Conservation (phyloP, 441 rosid species). For the Daphne laureola region DNA sequence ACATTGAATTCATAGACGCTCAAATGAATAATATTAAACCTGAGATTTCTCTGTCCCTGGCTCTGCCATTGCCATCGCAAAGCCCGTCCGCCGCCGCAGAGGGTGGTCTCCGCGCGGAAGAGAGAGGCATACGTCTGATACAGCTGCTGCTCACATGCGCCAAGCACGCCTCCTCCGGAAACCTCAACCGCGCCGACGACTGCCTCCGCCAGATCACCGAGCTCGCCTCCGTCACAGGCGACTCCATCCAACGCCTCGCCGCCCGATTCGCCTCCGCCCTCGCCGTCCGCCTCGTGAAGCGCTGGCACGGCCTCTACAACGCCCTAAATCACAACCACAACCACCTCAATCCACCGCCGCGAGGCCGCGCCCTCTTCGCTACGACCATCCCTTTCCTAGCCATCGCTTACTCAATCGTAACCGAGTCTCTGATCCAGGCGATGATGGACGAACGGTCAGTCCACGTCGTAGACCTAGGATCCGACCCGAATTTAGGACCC, state of each 20-base stretch:
- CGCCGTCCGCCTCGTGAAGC: conserved; percentile 35
- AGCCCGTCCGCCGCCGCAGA: conserved; percentile 1
- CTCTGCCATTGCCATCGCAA: conserved; percentile 20
- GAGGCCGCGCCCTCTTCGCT: conserved; percentile 12
- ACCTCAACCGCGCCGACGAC: conserved; percentile 34
- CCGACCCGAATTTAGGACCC: conserved; percentile 31
- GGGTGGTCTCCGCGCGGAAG: conserved; percentile 17
- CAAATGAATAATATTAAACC: conserved; percentile 31
- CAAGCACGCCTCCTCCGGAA: conserved; percentile 36
- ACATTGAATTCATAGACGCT: background rate
- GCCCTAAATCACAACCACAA: conserved; percentile 22
- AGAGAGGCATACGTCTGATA: conserved; percentile 40
- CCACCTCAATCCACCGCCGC: background rate
- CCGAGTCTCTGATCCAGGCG: conserved; percentile 17
- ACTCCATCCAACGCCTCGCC: conserved; percentile 44
- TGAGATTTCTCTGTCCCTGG: conserved; percentile 38
- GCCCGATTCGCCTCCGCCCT: conserved; percentile 36
- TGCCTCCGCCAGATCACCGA: conserved; percentile 31
- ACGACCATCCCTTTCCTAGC: conserved; percentile 28
- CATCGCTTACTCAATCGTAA: conserved; percentile 21
- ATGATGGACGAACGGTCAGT: conserved; percentile 23
- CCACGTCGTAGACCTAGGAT: conserved; percentile 46
- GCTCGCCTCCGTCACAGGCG: conserved; percentile 35
- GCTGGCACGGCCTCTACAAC: conserved; percentile 40
- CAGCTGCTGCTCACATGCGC: conserved; percentile 39